Base-by-base conservation (phyloP, 2,329 filamentous ascomycete species). In the Ceratocystis harringtonii region DNA sequence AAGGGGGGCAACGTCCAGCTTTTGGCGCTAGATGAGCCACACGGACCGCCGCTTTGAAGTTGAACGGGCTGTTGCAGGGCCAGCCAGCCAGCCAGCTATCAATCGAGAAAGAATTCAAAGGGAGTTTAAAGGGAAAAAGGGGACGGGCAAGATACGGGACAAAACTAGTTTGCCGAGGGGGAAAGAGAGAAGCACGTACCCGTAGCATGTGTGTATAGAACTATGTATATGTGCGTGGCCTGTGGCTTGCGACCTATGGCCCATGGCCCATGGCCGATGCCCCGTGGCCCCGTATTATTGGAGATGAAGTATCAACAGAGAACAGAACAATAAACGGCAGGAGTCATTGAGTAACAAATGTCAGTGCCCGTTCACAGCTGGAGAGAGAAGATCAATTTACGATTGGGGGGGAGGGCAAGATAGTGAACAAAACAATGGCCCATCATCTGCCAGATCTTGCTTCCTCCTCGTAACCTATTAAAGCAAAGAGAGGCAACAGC, bases 21-120 rank as follows among this genome's bases (percentile, higher is more conserved):
- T 58, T 58, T 58, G 55, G 55, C 55, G 55, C 55, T 58, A 58
- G 55, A 36, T 30, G 55, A 58, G 55, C 55, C 55, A 58, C 55
- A 58, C 55, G 55, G 55, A 58, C 55, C 55, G 55, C 55, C 55
- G 55, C 55, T 36, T 58, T 58, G 55, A 36, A 36, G 28, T 58
- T 58, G 55, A 36, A 10, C 55, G 17, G n/a, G 55, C 28, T 19
- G n/a, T 15, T 55, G 50, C 25, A 58, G 19, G 17, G 30, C 15
- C 30, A 32, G 15, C 25, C 28, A 32, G 15, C 25, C 28, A 30
- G 28, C 28, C 28, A 58, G 55, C 15, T n/a, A 25, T 19, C 48
- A 22, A 52, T 8, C 48, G 7, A 52, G 48, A 52, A 12, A 41
- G 48, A 52, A 58, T 15, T 36, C 22, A 12, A 57, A 32, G 52